These are phyloP conservation scores for Ogataea wickerhamii DNA, from an alignment of 805 yeast genomes.

Conservation along the genomic window DNA sequence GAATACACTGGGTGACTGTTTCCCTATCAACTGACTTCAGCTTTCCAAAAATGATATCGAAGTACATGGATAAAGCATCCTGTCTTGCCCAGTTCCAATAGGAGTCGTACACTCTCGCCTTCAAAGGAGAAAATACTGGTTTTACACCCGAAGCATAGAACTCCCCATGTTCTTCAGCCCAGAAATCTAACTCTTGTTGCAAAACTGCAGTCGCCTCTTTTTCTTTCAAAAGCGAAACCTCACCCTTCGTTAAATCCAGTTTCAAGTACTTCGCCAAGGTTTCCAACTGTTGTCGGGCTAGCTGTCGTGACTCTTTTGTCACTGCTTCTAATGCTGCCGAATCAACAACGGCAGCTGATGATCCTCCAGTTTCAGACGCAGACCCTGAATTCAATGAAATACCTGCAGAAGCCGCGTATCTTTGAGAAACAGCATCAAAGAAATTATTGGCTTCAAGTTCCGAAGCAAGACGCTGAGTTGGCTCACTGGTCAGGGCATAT, in stretches of 20 bases:
- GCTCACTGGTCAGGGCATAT: constrained; percentile 83
- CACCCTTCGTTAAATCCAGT: constrained; percentile 87
- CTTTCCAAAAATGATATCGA: constrained; percentile 93
- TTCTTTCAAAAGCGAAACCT: constrained; percentile 75
- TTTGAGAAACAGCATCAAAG: constrained; percentile 76
- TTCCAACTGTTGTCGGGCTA: constrained; percentile 83
- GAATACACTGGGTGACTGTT: constrained; percentile 92
- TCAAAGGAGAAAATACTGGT: constrained; percentile 85
- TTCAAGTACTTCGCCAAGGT: constrained; percentile 92
- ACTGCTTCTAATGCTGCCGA: constrained; percentile 90
- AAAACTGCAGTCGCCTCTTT: constrained; percentile 79
- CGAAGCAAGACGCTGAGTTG: constrained; percentile 78
- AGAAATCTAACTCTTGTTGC: constrained; percentile 87
- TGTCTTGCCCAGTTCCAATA: constrained; percentile 99
- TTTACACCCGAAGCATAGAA: constrained; percentile 87
- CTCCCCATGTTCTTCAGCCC: constrained; percentile 90
- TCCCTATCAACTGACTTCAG: constrained; percentile 89
- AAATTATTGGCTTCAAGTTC: constrained; percentile 89
- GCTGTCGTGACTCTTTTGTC: constrained; percentile 63
- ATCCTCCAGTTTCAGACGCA: constrained; percentile 48
- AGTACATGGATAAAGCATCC: constrained; percentile 89
- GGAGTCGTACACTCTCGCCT: constrained; percentile 94
- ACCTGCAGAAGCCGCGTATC: constrained; percentile 82
- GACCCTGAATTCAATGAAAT: constrained; percentile 68
- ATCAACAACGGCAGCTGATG: constrained; percentile 81